Percentiles rank a stretch among this genome's conserved stretches.
Evolutionary conservation across 805 yeast genomes (phyloP).

Genomic region (Candida boidinii): DNA sequence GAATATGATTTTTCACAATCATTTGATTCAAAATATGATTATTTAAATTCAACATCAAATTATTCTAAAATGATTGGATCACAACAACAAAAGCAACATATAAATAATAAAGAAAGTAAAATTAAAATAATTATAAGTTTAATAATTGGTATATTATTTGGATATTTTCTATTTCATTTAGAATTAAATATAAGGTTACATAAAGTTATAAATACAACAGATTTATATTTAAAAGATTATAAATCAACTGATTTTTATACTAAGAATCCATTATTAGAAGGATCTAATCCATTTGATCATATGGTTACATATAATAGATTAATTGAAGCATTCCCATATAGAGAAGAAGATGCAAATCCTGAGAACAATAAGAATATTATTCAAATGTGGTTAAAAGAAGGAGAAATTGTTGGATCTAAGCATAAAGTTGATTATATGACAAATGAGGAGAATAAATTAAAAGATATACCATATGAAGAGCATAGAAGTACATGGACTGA

Average conservation of each 20-base stretch:
- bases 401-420: conserved; percentile 6
- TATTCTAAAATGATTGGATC: too few relatives aligned
- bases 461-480: conserved; percentile 30
- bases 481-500: conserved; percentile 54
- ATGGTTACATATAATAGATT: conserved; percentile 8
- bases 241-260: conserved; percentile 22
- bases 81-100: too few relatives aligned
- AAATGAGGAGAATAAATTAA: conserved; percentile 27
- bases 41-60: too few relatives aligned
- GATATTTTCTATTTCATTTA: neutral
- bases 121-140: neutral
- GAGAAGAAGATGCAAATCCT: conserved; percentile 2
- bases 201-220: too few relatives aligned
- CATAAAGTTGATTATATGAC: too few relatives aligned
- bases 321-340: conserved; percentile 8
- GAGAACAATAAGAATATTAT: conserved; percentile 11
- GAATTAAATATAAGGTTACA: neutral
- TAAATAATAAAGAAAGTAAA: neutral
- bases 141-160: neutral
- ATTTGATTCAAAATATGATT: too few relatives aligned
- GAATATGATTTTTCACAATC: too few relatives aligned
- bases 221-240: conserved; percentile 6
- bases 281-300: conserved; percentile 20
- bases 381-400: conserved; percentile 12
- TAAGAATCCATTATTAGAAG: conserved; percentile 24